Evolutionary conservation across 371 early-diverging fungal species (phyloP).

Genomic region (Parasitella parasitica): DNA sequence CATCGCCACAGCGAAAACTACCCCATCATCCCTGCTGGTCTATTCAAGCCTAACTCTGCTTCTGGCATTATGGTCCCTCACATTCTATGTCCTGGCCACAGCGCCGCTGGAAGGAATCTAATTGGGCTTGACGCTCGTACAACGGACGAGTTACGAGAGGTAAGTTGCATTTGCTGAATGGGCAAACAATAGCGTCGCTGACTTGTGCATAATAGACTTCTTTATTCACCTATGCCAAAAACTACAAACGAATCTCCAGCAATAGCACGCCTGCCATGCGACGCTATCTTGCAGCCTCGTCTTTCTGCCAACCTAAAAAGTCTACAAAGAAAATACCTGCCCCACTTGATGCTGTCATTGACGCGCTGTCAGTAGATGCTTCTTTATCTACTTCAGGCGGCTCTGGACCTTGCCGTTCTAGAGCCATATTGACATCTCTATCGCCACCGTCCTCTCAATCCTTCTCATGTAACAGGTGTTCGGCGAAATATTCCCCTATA

Average conservation of each 20-base stretch:
- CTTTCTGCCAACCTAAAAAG: not conserved
- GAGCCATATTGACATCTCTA: not conserved
- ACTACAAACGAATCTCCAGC: conserved; percentile 29
- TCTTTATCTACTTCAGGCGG: not conserved
- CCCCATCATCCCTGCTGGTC: conserved; percentile 25
- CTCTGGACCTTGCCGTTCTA: not conserved
- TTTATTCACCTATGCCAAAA: conserved; percentile 22
- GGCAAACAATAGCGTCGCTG: too few relatives aligned
- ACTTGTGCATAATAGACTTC: conserved; percentile 24
- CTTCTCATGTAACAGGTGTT: conserved; percentile 5
- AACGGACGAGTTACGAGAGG: conserved; percentile 18
- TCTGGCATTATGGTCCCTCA: conserved; percentile 55
- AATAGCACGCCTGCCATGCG: conserved; percentile 44
- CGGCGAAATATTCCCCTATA: conserved; percentile 13
- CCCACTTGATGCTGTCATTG: conserved; percentile 12
- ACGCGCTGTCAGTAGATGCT: conserved; percentile 11
- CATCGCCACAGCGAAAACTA: conserved; percentile 2
- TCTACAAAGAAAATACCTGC: conserved; percentile 2
- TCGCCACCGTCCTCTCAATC: not conserved
- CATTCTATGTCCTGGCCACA: conserved; percentile 55
- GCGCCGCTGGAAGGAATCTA: conserved; percentile 12
- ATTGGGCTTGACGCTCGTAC: conserved; percentile 24
- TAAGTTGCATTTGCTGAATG: not conserved
- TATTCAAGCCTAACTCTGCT: conserved; percentile 16
- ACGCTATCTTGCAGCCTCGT: conserved; percentile 5